phyloP scores from a whole-genome alignment of 1,139 yeast genomes.

The Diutina neorugosa region DNA sequence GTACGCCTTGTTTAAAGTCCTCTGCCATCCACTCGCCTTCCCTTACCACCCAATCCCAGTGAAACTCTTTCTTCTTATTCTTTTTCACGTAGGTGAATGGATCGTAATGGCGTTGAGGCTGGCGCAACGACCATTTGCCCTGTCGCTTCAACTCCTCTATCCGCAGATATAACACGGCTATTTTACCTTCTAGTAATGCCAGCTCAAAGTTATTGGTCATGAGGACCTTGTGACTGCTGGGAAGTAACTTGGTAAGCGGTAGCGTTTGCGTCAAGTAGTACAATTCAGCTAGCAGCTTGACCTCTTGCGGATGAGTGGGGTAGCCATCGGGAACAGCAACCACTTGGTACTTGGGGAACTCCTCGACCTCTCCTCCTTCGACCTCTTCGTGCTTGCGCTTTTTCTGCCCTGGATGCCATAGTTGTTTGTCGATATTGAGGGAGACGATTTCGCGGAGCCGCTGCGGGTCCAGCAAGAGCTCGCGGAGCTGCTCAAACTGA shows the following conservation, averaged over 20 bases:
- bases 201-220: conserved; percentile 78
- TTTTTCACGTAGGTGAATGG: conserved; percentile 37
- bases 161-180: conserved; percentile 83
- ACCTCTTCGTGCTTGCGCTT: neutral
- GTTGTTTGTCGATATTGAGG: neutral
- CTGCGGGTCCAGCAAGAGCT: neutral
- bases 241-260: conserved; percentile 70
- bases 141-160: conserved; percentile 85
- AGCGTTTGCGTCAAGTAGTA: conserved; percentile 80
- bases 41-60: conserved; percentile 64
- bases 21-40: conserved; percentile 82
- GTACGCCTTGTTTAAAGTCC: conserved; percentile 63
- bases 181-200: conserved; percentile 83
- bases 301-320: conserved; percentile 29
- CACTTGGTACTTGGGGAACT: conserved; percentile 23
- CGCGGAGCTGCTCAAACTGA: neutral
- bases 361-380: conserved; percentile 8
- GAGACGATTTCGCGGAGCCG: neutral
- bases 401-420: conserved; percentile 1
- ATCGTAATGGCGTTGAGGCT: conserved; percentile 60
- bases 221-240: conserved; percentile 76
- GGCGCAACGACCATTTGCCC: conserved; percentile 86
- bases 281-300: conserved; percentile 69
- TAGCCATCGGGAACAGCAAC: conserved; percentile 32
- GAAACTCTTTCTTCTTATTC: conserved; percentile 28